Evolutionary conservation across 2,329 filamentous ascomycete species (phyloP).

Genomic region (Hypoxylon rubiginosum): DNA sequence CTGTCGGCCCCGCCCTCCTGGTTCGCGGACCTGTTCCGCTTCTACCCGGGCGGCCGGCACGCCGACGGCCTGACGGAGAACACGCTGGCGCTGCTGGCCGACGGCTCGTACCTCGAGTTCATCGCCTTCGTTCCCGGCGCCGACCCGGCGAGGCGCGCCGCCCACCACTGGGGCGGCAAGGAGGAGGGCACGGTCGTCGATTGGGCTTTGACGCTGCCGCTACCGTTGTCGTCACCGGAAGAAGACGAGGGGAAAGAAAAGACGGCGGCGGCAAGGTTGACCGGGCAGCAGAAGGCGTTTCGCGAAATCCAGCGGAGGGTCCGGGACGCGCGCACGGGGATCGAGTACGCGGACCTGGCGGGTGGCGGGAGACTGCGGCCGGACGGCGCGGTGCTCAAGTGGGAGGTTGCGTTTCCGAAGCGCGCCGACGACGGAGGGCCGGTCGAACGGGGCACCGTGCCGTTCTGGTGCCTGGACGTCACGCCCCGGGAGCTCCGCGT

Average conservation of each 20-base stretch:
- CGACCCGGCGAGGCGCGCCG: constrained; percentile 55
- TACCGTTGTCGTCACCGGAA: constrained; percentile 49
- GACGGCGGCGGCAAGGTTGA: constrained; percentile 3
- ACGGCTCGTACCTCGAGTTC: constrained; percentile 76
- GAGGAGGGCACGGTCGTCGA: constrained; percentile 67
- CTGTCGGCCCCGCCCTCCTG: constrained; percentile 62
- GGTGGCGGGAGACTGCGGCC: constrained; percentile 67
- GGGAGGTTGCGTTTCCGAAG: constrained; percentile 64
- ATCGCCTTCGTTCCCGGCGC: constrained; percentile 69
- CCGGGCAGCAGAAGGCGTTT: constrained; percentile 53
- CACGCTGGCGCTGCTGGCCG: constrained; percentile 71
- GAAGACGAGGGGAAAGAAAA: neutral
- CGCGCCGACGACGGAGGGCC: constrained; percentile 27
- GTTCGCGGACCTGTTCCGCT: constrained; percentile 67
- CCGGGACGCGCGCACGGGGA: constrained; percentile 48
- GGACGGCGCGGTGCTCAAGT: constrained; percentile 70
- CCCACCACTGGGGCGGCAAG: constrained; percentile 71
- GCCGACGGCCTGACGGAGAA: constrained; percentile 72
- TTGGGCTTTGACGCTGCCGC: constrained; percentile 65
- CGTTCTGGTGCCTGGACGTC: constrained; percentile 76
- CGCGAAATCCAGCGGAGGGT: constrained; percentile 55
- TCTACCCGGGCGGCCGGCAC: constrained; percentile 72
- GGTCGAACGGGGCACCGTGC: constrained; percentile 63
- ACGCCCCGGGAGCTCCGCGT: constrained; percentile 70
- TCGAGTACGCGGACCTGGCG: constrained; percentile 63